Evolutionary conservation across 352 stramenopile species (phyloP).

Genomic region (Globisporangium cylindrosporum): DNA sequence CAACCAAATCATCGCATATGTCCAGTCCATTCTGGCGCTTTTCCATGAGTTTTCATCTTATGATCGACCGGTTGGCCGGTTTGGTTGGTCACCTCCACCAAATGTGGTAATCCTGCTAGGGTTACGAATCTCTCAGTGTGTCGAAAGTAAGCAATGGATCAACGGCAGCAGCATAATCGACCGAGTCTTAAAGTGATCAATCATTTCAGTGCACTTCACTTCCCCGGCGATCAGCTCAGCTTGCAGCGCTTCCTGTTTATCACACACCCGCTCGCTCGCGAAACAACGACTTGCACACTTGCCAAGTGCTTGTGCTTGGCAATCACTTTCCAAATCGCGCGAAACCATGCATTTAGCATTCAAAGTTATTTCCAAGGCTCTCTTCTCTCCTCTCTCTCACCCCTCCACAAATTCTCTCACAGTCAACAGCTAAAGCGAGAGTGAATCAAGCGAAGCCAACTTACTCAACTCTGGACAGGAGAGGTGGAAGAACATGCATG

Average conservation of each 20-base stretch:
- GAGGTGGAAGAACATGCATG: background rate
- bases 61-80: background rate
- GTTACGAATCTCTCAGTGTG: background rate
- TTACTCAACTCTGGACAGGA: too few relatives aligned
- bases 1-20: background rate
- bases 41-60: background rate
- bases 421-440: too few relatives aligned
- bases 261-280: too few relatives aligned
- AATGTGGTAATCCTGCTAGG: background rate
- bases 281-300: too few relatives aligned
- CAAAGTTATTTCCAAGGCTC: too few relatives aligned
- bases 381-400: too few relatives aligned
- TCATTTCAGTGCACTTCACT: background rate
- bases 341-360: too few relatives aligned
- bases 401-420: too few relatives aligned
- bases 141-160: background rate
- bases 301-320: too few relatives aligned
- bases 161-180: background rate
- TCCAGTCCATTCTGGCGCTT: constrained; percentile 1
- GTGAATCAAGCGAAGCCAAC: background rate
- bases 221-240: background rate
- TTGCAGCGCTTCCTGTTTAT: too few relatives aligned
- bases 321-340: too few relatives aligned
- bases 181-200: background rate
- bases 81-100: background rate